Evolutionary conservation across 768 basidiomycete species (phyloP), one percentile per base, ranked within the genome.

Genomic region (Mycena rosella): DNA sequence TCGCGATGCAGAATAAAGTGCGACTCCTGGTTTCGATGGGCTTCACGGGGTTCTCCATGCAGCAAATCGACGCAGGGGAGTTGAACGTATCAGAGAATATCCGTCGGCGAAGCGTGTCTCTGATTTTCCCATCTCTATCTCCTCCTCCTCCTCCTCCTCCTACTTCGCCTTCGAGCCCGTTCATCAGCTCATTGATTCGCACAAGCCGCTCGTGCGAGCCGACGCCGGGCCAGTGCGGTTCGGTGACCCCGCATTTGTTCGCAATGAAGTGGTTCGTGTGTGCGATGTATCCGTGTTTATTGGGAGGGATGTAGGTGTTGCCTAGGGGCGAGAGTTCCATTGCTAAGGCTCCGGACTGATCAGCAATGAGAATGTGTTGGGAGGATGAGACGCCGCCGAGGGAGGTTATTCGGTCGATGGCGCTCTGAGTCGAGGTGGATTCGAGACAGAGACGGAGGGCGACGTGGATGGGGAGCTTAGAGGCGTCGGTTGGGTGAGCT

Each of bases 221-320:
- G 22, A 70, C 57, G 38, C 63, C 55, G 27, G 78, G 73, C 77
- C 79, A 79, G 6, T 72, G 72, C 32, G 75, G 74, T 69, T 79
- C 79, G 48, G 74, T 73, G 27, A 78, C 75, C 5, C 36, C 54
- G 38, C 75, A 67, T 63, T 56, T 75, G 70, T 76, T 78, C 69
- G 71, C 63, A 5, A 81, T 71, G 62, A 81, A 79, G 68, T 81
- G 80, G 70, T 81, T 81, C 29, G 79, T 78, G 72, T 81, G 80
- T n/a, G 72, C 69, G 63, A 81, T 54, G 17, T 78, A 44, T 15
- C 79, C 77, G 58, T 74, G 42, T 22, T 63, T 52, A 68, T 79
- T 74, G 47, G 72, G 74, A 7, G 54, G 45, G 22, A 81, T 68
- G 60, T 78, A 73, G 45, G 66, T 60, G 20, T 66, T 71, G 26